Percentiles rank a stretch among this genome's conserved stretches.
These are phyloP conservation scores for Pezicula rhizophila DNA, from an alignment of 2,329 filamentous ascomycete species.

Conservation along the genomic window DNA sequence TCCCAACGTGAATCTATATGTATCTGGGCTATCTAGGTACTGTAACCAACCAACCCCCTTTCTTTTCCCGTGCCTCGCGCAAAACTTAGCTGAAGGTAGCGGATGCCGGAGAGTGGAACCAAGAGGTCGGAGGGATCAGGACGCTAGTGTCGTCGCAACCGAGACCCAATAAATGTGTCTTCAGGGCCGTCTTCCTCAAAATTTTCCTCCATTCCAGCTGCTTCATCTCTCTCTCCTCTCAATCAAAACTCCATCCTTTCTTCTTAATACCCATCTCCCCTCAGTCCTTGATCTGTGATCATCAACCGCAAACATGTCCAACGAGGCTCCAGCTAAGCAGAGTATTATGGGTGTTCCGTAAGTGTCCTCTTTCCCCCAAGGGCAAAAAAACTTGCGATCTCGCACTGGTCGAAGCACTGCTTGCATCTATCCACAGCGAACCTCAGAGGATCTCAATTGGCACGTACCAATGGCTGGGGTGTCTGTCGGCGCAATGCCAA, in stretches of 20 bases:
- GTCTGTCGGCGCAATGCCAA: slow-evolving; percentile 4
- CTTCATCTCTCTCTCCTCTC: background rate
- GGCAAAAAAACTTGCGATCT: slow-evolving; percentile 25
- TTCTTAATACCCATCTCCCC: slow-evolving; percentile 46
- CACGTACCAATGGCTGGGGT: slow-evolving; percentile 5
- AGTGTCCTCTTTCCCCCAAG: slow-evolving; percentile 30
- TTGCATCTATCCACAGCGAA: slow-evolving; percentile 15
- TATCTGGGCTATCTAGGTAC: no score
- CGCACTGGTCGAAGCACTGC: slow-evolving; percentile 7
- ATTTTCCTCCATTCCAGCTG: background rate
- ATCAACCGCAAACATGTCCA: slow-evolving; percentile 29
- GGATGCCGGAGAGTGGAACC: background rate
- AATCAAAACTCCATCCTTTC: slow-evolving; percentile 2
- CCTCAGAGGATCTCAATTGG: slow-evolving; percentile 22
- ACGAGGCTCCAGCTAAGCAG: slow-evolving; percentile 48
- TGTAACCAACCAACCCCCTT: no score
- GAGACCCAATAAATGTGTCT: background rate
- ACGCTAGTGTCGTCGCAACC: background rate
- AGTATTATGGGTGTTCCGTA: slow-evolving; percentile 64
- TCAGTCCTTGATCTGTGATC: slow-evolving; percentile 42
- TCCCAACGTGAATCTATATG: no score
- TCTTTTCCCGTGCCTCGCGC: background rate
- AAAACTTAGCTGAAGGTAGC: background rate
- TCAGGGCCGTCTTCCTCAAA: background rate
- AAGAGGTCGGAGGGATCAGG: background rate